Base-by-base conservation (phyloP, 352 stramenopile species). In the Globisporangium megalacanthum region DNA sequence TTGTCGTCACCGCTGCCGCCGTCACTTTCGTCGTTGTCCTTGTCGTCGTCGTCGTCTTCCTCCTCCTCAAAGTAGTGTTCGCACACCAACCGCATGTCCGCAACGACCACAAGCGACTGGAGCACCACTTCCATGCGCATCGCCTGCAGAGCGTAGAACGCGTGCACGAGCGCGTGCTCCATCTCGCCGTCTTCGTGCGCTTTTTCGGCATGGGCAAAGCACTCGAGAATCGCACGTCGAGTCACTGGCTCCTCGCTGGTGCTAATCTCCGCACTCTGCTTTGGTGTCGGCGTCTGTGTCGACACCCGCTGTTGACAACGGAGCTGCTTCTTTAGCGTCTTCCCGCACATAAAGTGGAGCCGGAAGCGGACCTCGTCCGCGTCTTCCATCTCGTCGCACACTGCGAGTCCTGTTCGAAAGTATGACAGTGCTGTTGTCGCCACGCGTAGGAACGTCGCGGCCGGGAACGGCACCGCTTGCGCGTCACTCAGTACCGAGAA, bases 281-380 rank as follows among this genome's bases (percentile, higher is more conserved):
- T 20, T 15, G 17, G 14, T 52, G n/a, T 7, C 35, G 25, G 15
- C 42, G 20, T 17, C 17, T 20, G 6, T 29, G 44, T 29, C n/a
- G 35, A 10, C 37, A 39, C 17, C 37, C 39, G 39, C 35, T 58
- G 22, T 36, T 54, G 47, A 15, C 63, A 36, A 39, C 54, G 47
- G 8, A 47, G 31, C 49, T 65, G 69, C 61, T 91, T 90, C 60
- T 86, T 88, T 29, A 90, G 35, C 1, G 71, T 70, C 54, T 94
- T 94, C 5, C 81, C 83, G 1, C 82, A 70, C 76, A 94, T 90
- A 48, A 89, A 92, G 15, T 76, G 56, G 50, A 92, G 54, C 15
- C 80, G 79, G 48, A 90, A 90, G 31, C 72, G 72, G 48, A 73
- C 66, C 62, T 88, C 79, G 31, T 88, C 61, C 0, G 71, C 59